Base-by-base conservation (phyloP, 306 rosid genomes). In the peach (Prunus persica) region DNA sequence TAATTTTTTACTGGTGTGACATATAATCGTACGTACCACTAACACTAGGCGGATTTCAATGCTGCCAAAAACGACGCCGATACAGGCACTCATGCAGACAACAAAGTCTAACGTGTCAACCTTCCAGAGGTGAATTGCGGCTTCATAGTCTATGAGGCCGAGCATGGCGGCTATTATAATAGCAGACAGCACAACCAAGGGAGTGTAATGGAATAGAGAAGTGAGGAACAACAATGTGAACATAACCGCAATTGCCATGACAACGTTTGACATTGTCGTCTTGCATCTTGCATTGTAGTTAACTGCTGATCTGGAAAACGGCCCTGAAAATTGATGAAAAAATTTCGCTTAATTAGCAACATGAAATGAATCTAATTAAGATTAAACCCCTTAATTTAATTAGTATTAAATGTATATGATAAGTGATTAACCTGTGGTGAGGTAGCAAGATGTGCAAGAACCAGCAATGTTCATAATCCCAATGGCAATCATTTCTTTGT, bases 241-340 rank as follows among this genome's bases (percentile, higher is more conserved):
- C 98, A 95, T 95, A 3, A 95, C 90, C 51, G 92, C 96, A 34
- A 95, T 83, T 71, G 99, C 89, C 99, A 95, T 90, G 6, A 95
- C 88, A n/a, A 95, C 84, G 86, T 95, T 95, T 3, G 99, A 92
- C 71, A 81, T 87, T 13, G 99, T 97, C 2, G 97, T 95, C 80
- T 89, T 90, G 92, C 99, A 95, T 58, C 99, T 97, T 25, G 99
- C 96, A 63, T 95, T 95, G 54, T 88, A 95, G 85, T 95, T 92
- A 86, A 95, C 99, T 0, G 99, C 99, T 5, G 99, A 89, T 72
- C 97, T 87, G 6, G 99, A 95, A 82, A 95, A 95, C 51, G 99
- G 99, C 52, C 98, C 97, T 94, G 96, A 51, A 90, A 76, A 12
- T 12, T 11, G 22, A 10, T 56, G 61, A 56, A 56, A 22, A 55